Conservation (phyloP, 2,329 filamentous ascomycete genomes). For the Dendryphion nanum region DNA sequence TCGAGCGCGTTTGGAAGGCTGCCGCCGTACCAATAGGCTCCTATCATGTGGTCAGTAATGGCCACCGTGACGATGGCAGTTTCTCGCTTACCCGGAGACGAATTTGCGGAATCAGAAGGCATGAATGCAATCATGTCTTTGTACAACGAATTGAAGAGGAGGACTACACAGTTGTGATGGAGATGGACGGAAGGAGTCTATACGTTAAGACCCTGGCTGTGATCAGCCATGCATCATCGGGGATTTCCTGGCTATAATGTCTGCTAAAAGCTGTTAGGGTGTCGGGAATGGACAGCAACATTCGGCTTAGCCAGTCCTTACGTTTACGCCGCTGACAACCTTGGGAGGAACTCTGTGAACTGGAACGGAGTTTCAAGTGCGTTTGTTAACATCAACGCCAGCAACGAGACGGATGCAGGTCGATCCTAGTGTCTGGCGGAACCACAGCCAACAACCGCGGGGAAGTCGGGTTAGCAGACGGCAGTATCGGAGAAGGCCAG, state of each 20-base stretch:
- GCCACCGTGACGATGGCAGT: too few species aligned
- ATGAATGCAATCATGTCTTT: constrained; percentile 38
- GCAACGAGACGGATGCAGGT: constrained; percentile 27
- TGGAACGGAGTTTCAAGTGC: constrained; percentile 33
- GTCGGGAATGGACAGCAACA: constrained; percentile 12
- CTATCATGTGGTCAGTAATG: constrained; percentile 13
- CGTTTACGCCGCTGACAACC: constrained; percentile 31
- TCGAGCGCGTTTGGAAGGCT: constrained; percentile 30
- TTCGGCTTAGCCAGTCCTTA: too few species aligned
- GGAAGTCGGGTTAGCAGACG: constrained; percentile 31
- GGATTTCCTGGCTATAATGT: constrained; percentile 31
- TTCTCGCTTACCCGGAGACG: constrained; percentile 27
- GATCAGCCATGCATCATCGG: constrained; percentile 30
- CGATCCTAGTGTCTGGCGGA: constrained; percentile 32
- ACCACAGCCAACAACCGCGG: constrained; percentile 30
- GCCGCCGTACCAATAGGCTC: constrained; percentile 35
- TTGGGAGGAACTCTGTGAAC: too few species aligned
- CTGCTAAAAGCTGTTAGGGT: constrained; percentile 9
- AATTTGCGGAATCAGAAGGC: constrained; percentile 34
- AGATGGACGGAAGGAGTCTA: constrained; percentile 19
- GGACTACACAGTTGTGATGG: constrained; percentile 20
- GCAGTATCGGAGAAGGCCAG: constrained; percentile 26
- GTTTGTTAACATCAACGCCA: constrained; percentile 30
- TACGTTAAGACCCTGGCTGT: constrained; percentile 20
- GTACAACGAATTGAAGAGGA: constrained; percentile 16